These are phyloP conservation scores for Colletotrichum simmondsii DNA, from an alignment of 2,329 filamentous ascomycete species.

Conservation along the genomic window DNA sequence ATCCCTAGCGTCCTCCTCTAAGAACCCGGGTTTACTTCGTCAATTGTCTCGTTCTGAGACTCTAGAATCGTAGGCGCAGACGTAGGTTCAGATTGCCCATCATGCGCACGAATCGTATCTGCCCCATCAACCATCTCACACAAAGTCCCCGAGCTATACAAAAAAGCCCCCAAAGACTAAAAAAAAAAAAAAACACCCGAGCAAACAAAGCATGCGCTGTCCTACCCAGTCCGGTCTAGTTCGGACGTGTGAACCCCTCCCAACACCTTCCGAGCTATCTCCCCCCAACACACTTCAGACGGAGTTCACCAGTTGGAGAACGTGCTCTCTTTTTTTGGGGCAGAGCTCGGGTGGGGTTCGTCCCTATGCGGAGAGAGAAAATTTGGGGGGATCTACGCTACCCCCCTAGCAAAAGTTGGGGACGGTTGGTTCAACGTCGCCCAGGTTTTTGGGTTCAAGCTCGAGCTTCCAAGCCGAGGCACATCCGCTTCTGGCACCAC, in stretches of 20 bases:
- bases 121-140: no score
- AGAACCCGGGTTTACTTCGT: constrained; percentile 31
- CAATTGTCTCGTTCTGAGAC: constrained; percentile 17
- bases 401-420: neutral
- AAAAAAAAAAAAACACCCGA: neutral
- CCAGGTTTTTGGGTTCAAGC: neutral
- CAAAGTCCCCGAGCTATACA: no score
- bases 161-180: no score
- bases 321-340: constrained; percentile 12
- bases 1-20: constrained; percentile 17
- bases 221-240: constrained; percentile 21
- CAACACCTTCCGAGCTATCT: constrained; percentile 27
- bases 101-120: neutral
- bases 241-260: neutral
- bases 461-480: neutral
- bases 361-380: constrained; percentile 20
- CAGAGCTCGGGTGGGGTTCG: constrained; percentile 12
- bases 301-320: constrained; percentile 19
- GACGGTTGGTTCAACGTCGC: neutral
- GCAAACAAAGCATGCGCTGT: constrained; percentile 3
- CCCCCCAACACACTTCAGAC: constrained; percentile 30
- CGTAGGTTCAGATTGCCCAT: neutral
- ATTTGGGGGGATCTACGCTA: constrained; percentile 16
- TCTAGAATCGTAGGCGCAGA: neutral
- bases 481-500: neutral